Evolutionary conservation across 768 basidiomycete genomes (phyloP).

Genomic region (Boletus rubroflammeus): DNA sequence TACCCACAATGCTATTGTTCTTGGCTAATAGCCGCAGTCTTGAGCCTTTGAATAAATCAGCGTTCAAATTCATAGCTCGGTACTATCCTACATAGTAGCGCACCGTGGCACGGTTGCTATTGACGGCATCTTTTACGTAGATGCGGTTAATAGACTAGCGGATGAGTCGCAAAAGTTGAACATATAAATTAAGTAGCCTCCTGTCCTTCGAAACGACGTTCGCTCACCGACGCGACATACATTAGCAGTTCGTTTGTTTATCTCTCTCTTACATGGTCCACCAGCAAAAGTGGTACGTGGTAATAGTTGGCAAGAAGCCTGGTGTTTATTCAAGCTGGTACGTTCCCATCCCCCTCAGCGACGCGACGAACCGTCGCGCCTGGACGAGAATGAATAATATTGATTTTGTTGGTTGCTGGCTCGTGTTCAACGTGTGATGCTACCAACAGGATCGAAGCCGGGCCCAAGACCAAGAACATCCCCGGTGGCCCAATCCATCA

Average conservation of each 20-base stretch:
- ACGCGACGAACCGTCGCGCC: slow-evolving; percentile 7
- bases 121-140: slow-evolving; percentile 14
- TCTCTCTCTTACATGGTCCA: slow-evolving; percentile 9
- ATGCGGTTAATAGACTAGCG: slow-evolving; percentile 3
- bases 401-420: slow-evolving; percentile 16
- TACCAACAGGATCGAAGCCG: slow-evolving; percentile 43
- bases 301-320: slow-evolving; percentile 25
- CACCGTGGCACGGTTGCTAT: no score
- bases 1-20: slow-evolving; percentile 1
- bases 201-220: slow-evolving; percentile 16
- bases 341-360: slow-evolving; percentile 6
- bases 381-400: slow-evolving; percentile 24
- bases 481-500: slow-evolving; percentile 41
- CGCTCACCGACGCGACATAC: slow-evolving; percentile 2
- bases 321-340: slow-evolving; percentile 31
- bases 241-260: background rate
- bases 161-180: slow-evolving; percentile 16
- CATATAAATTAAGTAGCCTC: slow-evolving; percentile 19
- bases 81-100: background rate
- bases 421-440: background rate
- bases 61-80: background rate
- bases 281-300: slow-evolving; percentile 28
- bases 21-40: background rate
- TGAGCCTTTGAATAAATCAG: background rate
- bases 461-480: slow-evolving; percentile 41